Evolutionary conservation across 2,329 filamentous ascomycete species (phyloP).

Genomic region (Geosmithia putterillii): DNA sequence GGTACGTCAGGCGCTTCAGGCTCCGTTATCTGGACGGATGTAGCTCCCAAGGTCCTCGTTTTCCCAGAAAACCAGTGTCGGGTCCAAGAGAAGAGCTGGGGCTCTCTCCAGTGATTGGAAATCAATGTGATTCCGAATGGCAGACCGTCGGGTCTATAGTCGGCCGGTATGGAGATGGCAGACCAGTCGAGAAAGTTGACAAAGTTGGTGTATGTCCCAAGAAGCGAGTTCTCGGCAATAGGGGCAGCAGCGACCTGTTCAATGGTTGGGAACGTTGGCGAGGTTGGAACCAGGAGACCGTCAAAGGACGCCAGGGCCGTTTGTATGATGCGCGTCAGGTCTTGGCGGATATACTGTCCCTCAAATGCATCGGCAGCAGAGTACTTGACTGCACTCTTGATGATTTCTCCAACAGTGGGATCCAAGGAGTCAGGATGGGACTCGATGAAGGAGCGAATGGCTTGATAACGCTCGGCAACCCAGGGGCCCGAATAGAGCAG

Average conservation of each 20-base stretch:
- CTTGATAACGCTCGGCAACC: constrained; percentile 43
- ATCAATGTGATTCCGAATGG: constrained; percentile 26
- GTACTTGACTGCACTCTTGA: constrained; percentile 23
- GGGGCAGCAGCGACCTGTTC: constrained; percentile 37
- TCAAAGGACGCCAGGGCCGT: constrained; percentile 27
- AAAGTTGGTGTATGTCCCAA: constrained; percentile 47
- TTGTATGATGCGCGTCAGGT: constrained; percentile 28
- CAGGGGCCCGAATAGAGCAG: constrained; percentile 45
- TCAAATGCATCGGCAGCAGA: constrained; percentile 33
- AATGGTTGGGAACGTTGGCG: constrained; percentile 38
- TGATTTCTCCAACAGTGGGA: constrained; percentile 19
- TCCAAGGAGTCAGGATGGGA: constrained; percentile 16
- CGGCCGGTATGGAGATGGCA: constrained; percentile 39
- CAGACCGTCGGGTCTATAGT: constrained; percentile 20
- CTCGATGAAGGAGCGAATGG: constrained; percentile 33
- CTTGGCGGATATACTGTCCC: constrained; percentile 21
- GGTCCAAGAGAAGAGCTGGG: constrained; percentile 14
- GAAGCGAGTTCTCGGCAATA: constrained; percentile 36
- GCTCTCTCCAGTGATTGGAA: constrained; percentile 20
- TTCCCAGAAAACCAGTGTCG: constrained; percentile 13
- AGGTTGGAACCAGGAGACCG: constrained; percentile 41
- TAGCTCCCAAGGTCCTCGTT: constrained; percentile 14
- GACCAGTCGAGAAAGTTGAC: constrained; percentile 48
- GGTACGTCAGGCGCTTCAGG: neutral
- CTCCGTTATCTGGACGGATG: constrained; percentile 5